phyloP scores from a whole-genome alignment of 2,329 filamentous ascomycete species.

The Emydomyces testavorans region DNA sequence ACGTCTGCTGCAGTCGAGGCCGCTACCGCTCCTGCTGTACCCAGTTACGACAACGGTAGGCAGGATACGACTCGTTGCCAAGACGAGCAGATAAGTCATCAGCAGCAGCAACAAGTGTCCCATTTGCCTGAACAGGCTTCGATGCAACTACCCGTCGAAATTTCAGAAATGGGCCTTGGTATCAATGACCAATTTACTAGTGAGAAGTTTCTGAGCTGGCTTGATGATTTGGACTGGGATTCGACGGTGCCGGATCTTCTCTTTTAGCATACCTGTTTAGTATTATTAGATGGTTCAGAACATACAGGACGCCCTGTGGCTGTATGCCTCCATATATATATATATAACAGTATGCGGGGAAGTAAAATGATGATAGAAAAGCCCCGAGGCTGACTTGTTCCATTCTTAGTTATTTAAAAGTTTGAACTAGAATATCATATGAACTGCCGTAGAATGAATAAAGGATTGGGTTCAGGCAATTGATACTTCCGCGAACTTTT shows the following conservation, averaged over 20 bases:
- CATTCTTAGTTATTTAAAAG: conserved; percentile 12
- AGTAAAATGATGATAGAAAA: background rate
- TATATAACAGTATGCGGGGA: background rate
- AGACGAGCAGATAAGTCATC: background rate
- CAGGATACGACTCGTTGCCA: background rate
- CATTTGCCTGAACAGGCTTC: background rate
- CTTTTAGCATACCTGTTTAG: conserved; percentile 1
- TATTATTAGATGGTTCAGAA: background rate
- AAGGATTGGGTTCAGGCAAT: conserved; percentile 2
- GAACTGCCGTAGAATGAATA: conserved; percentile 3
- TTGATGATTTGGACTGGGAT: conserved; percentile 15
- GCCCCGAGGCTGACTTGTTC: conserved; percentile 10
- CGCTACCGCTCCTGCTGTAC: background rate
- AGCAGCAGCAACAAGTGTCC: background rate
- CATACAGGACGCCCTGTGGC: too few relatives aligned
- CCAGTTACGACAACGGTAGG: background rate
- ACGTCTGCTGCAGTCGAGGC: too few relatives aligned
- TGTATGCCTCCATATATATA: background rate
- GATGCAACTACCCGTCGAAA: background rate
- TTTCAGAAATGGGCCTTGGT: conserved; percentile 3
- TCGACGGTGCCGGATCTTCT: conserved; percentile 13
- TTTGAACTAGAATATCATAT: conserved; percentile 7
- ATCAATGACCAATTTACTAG: conserved; percentile 11
- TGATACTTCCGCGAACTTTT: conserved; percentile 3
- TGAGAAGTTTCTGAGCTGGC: conserved; percentile 15